Base-by-base conservation (phyloP, 305 asterid genomes). In the Fraxinus angustifolia region DNA sequence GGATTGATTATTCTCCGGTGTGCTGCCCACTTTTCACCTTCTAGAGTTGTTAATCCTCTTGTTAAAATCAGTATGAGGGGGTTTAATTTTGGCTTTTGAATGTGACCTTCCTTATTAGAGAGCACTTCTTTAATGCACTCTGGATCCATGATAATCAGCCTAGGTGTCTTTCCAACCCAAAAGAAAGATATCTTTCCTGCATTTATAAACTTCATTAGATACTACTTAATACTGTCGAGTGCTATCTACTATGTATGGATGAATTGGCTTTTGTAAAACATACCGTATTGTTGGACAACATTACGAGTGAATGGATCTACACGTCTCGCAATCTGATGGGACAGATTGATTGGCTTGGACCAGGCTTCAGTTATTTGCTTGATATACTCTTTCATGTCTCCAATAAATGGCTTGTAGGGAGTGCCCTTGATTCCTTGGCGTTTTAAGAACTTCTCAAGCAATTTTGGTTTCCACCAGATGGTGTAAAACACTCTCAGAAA, bases 1-100 rank as follows among this genome's bases (percentile, higher is more conserved):
- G 93, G 93, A 73, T 68, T 86, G 75, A 90, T 88, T 79, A 90
- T 87, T 83, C 80, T 88, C 83, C 93, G 80, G 76, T 84, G 93
- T 50, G 65, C 58, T 35, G 87, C 89, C 90, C 91, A 90, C 76
- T 80, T 78, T 50, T 87, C 89, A 65, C 90, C 93, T n/a, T 85
- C 83, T 12, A 88, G 83, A 81, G 85, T 76, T 78, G 93, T 83
- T 80, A 88, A 34, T 78, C 93, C 93, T 83, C 72, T 84, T 58
- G 90, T 78, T 38, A 90, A 82, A 76, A 87, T 78, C 33, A 78
- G 38, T 3, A 90, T 68, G 23, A 80, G 83, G 74, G 91, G 87
- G 76, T 87, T 87, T 67, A 86, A 2, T 38, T 82, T 79, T 31
- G 91, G 87, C 79, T 86, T 82, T 26, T 82, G 88, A 53, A 90